Conservation (phyloP, 257 asterid species). For the Nicotiana noctiflora region DNA sequence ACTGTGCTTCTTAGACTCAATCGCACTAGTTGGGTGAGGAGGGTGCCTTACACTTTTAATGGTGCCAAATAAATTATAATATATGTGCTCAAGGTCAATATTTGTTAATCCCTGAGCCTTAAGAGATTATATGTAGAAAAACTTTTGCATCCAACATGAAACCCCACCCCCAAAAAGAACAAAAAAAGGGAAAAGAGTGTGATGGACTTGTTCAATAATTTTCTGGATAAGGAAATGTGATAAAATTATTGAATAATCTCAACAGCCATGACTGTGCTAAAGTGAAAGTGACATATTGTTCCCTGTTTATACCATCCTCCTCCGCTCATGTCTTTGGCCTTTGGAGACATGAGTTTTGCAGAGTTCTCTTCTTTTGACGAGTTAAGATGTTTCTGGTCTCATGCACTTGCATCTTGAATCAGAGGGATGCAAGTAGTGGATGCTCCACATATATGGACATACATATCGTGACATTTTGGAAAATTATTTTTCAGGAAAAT, state of each 20-base stretch:
- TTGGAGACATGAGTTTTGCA: background rate
- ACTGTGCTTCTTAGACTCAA: background rate
- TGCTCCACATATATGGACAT: background rate
- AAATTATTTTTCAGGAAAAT: background rate
- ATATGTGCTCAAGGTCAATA: background rate
- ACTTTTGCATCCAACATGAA: too few species aligned
- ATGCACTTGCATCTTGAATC: background rate
- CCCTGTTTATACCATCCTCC: background rate
- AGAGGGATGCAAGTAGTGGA: background rate
- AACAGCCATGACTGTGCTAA: background rate
- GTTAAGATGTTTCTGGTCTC: background rate
- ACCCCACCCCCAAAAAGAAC: background rate
- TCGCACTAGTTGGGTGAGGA: background rate
- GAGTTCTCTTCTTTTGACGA: background rate
- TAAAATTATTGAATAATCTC: background rate
- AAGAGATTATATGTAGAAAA: too few species aligned
- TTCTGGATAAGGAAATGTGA: background rate
- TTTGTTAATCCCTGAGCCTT: background rate
- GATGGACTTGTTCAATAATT: background rate
- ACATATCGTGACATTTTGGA: background rate
- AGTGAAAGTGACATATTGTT: background rate
- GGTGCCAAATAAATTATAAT: background rate
- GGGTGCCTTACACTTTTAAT: background rate
- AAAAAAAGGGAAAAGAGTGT: background rate
- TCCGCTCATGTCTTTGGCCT: background rate